Evolutionary conservation across 1,139 yeast species (phyloP), one percentile per base, ranked within the genome.

Genomic region (Protomyces macrosporus): DNA sequence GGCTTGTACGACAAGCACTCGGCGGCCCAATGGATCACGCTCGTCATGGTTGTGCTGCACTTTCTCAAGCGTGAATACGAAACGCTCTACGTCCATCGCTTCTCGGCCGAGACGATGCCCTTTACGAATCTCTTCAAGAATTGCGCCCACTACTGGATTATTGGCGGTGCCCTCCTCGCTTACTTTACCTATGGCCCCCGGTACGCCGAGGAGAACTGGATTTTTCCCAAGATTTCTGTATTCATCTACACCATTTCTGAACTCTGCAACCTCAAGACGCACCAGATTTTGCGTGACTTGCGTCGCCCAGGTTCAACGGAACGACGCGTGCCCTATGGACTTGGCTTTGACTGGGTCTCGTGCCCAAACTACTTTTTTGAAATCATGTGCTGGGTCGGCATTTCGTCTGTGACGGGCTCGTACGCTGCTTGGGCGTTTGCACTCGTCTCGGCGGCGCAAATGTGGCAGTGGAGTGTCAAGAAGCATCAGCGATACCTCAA

Each of bases 51-150:
- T 14, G 70, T 87, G 72, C 75, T 86, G 66, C 98, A 93, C 75
- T 93, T 88, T 72, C 68, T 84, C 68, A 93, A 93, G 78, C 85
- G 98, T 73, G 97, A 90, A 74, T 81, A 81, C 68, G 98, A 93
- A 75, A 90, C 97, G 6, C 70, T 87, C 39, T 86, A 83, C 71
- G 86, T 93, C 56, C 98, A 93, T 76, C 82, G 79, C 68, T 93
- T 93, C 73, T 88, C 97, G 37, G 79, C 85, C 67, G 85, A 90
- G 36, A 93, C 98, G 36, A 93, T 93, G 98, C 98, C 98, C 2
- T 73, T 87, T 56, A 82, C 84, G 74, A 88, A 90, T 75, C 78
- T 93, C 67, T 88, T 93, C 80, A 90, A 91, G 77, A 93, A 93
- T 78, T 86, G 91, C 45, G 79, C 82, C 68, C 97, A 93, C 75